These are phyloP conservation scores for Sugiyamaella japonica DNA, from an alignment of 1,139 yeast genomes.

Conservation along the genomic window DNA sequence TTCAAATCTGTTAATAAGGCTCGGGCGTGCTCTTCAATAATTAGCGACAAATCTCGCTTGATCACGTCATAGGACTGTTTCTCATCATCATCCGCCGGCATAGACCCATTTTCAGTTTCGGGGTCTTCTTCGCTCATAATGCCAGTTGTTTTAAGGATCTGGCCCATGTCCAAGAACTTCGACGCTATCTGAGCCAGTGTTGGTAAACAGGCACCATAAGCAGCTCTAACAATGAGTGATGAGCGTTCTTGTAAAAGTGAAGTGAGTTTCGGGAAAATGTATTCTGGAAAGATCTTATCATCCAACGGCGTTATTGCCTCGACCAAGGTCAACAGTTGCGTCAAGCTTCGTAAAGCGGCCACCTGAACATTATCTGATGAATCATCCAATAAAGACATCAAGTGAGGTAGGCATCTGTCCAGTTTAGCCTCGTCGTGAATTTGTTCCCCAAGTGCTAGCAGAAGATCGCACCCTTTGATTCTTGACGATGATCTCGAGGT, in stretches of 20 bases:
- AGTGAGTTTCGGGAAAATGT: constrained; percentile 67
- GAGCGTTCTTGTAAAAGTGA: constrained; percentile 22
- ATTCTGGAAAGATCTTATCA: constrained; percentile 74
- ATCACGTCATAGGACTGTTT: constrained; percentile 39
- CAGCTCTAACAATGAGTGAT: constrained; percentile 55
- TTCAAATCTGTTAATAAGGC: constrained; percentile 67
- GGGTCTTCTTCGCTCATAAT: constrained; percentile 42
- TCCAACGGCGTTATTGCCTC: constrained; percentile 74
- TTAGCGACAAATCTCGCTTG: constrained; percentile 34
- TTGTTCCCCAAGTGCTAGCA: constrained; percentile 73
- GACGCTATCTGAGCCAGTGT: constrained; percentile 62
- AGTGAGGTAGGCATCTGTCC: constrained; percentile 81
- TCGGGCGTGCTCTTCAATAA: constrained; percentile 63
- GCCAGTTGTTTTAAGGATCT: constrained; percentile 51
- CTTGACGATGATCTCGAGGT: constrained; percentile 63
- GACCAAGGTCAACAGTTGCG: constrained; percentile 63
- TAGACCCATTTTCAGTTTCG: constrained; percentile 46
- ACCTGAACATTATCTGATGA: constrained; percentile 58
- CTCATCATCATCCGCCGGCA: constrained; percentile 34
- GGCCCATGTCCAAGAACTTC: constrained; percentile 65
- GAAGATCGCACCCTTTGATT: constrained; percentile 70
- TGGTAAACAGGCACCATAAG: constrained; percentile 75
- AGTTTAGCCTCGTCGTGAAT: constrained; percentile 80
- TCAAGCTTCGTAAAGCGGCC: constrained; percentile 41
- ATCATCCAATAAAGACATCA: constrained; percentile 59